Base-by-base conservation (phyloP, 176 grass and related monocot species). In the Triticum timopheevii region DNA sequence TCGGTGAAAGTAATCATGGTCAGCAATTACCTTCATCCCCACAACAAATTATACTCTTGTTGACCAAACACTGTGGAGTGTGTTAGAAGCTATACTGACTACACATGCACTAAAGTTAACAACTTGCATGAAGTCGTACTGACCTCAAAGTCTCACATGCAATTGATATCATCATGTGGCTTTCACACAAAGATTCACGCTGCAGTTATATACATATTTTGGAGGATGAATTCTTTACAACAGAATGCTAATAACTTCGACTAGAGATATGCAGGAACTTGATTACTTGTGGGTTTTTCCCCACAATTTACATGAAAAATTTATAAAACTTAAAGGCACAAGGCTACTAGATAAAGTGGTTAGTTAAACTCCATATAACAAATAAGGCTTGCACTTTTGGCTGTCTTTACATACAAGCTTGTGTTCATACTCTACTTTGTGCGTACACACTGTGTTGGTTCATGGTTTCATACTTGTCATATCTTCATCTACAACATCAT, bases 31-130 rank as follows among this genome's bases (percentile, higher is more conserved):
- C n/a, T 5, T 44, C 36, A 31, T 74, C 61, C 7, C 25, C 65
- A 40, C 65, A 56, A 56, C 79, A 79, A 64, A 65, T 33, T 28
- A 58, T 40, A 54, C 50, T 72, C 30, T 44, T 73, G 78, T 19
- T 86, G 79, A 83, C 52, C 68, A 40, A 65, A 13, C 64, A 72
- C 54, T 23, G 71, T 44, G 59, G 38, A 82, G 79, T 63, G 30
- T 64, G 38, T 62, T 79, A 83, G 25, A 71, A 84, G 84, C 80
- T 75, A 87, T 80, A 61, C 80, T 75, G 80, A 69, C 25, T 52
- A 52, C 81, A 72, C 52, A 79, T 84, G 76, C 62, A 88, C 68
- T 49, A 84, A 91, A 84, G 81, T 77, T 85, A 88, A 64, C 82
- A 88, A 19, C 75, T 50, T 27, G 66, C 3, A 80, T 49, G 13